Evolutionary conservation across 257 asterid species (phyloP), one percentile per base, ranked within the genome.

Genomic region (Solanum tacnaense): DNA sequence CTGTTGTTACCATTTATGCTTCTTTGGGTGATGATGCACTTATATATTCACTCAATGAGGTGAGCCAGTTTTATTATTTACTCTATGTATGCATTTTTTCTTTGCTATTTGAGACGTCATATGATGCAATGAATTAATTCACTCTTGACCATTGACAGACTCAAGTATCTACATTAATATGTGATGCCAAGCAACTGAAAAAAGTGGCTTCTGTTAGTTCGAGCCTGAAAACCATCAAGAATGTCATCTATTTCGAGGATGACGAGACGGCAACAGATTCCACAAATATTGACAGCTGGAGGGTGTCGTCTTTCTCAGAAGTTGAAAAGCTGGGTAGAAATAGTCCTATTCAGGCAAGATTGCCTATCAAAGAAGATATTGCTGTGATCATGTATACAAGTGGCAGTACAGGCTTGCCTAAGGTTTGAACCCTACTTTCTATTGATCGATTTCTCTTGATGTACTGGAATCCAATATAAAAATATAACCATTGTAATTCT

Each of bases 341-440:
- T 91, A 91, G 86, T 88, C 92, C 96, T 86, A 90, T 91, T 90
- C 91, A 76, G 35, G 91, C 99, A 78, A 93, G 89, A 49, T 84
- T 92, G 86, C 99, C 99, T 20, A 90, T 88, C 88, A 96, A 95
- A 91, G 92, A 93, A 89, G 99, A 96, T 89, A 90, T 91, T 89
- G 99, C 98, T 88, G 97, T 96, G 88, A 92, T 96, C 87, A 96
- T 96, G 99, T 96, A 93, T 92, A 95, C 99, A n/a, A 96, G 98
- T 93, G 99, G 99, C 89, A 96, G 99, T 88, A 95, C 99, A 73
- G 98, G 98, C 92, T 90, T 94, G 83, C 99, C 99, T 78, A 96
- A 96, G 99, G 99, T 96, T 72, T 13, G 67, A 27, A 27, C 65
- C 89, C 8, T 74, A 31, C 75, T 58, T 38, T 31, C 27, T 49